Base-by-base conservation (phyloP, 306 rosid species). In the Pyrus bretschneideri region DNA sequence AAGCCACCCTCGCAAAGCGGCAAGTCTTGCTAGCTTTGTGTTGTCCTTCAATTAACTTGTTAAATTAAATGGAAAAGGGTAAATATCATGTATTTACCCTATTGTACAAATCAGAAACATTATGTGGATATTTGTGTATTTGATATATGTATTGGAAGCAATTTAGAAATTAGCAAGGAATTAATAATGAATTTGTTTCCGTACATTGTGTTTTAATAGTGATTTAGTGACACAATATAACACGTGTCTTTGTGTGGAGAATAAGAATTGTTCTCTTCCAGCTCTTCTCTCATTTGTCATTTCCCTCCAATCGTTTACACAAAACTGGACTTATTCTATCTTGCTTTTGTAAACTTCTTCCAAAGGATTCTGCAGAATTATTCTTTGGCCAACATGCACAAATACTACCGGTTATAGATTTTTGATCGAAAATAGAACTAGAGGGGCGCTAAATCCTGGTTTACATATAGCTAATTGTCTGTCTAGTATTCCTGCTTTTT, bases 191-290 rank as follows among this genome's bases (percentile, higher is more conserved):
- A 22, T 22, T 22, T 58, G 14, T 22, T 60, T 25, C 19, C 19
- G 2, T 6, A 12, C 45, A 49, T 49, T 49, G 55, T 64, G 35
- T 8, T 8, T 64, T 21, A 52, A 31, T 49, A 54, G 46, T 49
- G 74, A 21, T 51, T 30, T 30, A 18, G 45, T 19, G 14, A 49
- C 14, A 23, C 19, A 11, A 1, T 51, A 19, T 51, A 70, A 33
- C 65, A 57, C 31, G 9, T 30, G 10, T 33, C 6, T 61, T 71
- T 6, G 21, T 33, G 14, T 55, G 76, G 31, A 55, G 76, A 71
- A 35, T 33, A 60, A 55, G 66, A 55, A 71, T 35, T 71, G 23
- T 33, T 71, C 66, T 71, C 75, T 71, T 33, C 65, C 66, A 33
- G 14, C 54, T 52, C 15, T 70, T 30, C 74, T 52, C 4, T 51